A percentile compares a stretch with the other conserved stretches of the same genome.
Conservation (phyloP, 257 asterid genomes). For the Gardenia jasminoides region DNA sequence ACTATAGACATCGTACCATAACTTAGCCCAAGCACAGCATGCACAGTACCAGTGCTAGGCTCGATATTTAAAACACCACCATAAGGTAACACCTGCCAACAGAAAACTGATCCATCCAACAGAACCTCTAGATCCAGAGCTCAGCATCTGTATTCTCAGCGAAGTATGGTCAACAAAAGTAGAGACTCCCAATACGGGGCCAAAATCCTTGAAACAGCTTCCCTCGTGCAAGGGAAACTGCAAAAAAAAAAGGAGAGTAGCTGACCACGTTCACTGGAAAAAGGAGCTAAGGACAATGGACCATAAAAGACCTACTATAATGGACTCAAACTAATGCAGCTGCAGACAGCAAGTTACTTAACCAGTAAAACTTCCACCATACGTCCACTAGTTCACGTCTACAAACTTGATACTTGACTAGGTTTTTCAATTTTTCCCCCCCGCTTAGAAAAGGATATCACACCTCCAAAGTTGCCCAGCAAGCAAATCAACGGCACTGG, state of each 20-base stretch:
- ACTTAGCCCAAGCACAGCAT: slow-evolving; percentile 20
- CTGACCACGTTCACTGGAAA: slow-evolving; percentile 53
- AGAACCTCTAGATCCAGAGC: slow-evolving; percentile 37
- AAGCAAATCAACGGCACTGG: slow-evolving; percentile 42
- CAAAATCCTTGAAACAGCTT: slow-evolving; percentile 60
- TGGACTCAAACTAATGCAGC: slow-evolving; percentile 53
- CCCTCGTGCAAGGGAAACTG: slow-evolving; percentile 33
- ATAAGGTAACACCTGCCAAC: slow-evolving; percentile 16
- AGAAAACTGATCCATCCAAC: slow-evolving; percentile 24
- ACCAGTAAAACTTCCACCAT: slow-evolving; percentile 20
- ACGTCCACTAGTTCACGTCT: slow-evolving; percentile 1
- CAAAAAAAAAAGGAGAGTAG: slow-evolving; percentile 42
- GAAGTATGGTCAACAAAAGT: slow-evolving; percentile 36
- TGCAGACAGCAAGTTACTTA: slow-evolving; percentile 21
- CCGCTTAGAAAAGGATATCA: slow-evolving; percentile 59
- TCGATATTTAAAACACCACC: slow-evolving; percentile 40
- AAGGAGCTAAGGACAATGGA: slow-evolving; percentile 37
- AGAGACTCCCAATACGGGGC: slow-evolving; percentile 23
- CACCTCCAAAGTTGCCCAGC: slow-evolving; percentile 77
- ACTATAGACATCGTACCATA: neutral
- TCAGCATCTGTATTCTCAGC: slow-evolving; percentile 41
- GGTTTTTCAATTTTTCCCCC: neutral
- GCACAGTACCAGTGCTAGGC: slow-evolving; percentile 12
- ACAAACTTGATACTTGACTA: neutral
- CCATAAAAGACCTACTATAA: slow-evolving; percentile 29